Evolutionary conservation across 805 yeast species (phyloP), one percentile per base, ranked within the genome.

Genomic region (Teunomyces pallodes): DNA sequence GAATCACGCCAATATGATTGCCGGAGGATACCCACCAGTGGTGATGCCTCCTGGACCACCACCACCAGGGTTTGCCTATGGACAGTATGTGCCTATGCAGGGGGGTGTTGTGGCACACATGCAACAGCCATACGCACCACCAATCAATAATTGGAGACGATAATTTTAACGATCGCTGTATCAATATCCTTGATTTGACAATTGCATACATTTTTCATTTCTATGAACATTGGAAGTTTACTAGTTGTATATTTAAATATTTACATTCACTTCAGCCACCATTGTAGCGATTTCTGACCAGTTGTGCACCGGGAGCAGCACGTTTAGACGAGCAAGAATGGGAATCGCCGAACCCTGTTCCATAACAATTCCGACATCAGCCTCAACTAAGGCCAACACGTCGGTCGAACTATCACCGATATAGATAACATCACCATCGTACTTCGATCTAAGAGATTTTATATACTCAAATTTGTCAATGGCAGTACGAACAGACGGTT

Each of bases 341-440:
- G 35, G 7, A 8, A 13, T n/a, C 5, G 42, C 40, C 5, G 39
- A 35, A 3, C 43, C 46, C 6, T 30, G 42, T 14, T 35, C 67
- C 44, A 83, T 67, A 0, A 77, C 67, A 3, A 82, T 61, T 0
- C 84, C 86, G 13, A 59, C 53, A 49, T 75, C 74, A 1, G 80
- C 76, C 32, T 67, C 69, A 9, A 79, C 48, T 60, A 83, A 63
- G 0, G 82, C 71, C 31, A 81, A 58, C 3, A 81, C 62, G 64
- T 84, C 90, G 0, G 87, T 82, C 0, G 77, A 57, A 47, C 87
- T 81, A 54, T 84, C 90, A 1, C 90, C 90, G 12, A 83, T 66
- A 55, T 83, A 84, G 17, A 73, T 60, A 1, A 73, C 43, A 0
- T 55, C 53, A 14, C 54, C 60, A 13, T 52, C 32, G 10, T 47